A percentile compares a stretch with the other conserved stretches of the same genome.
These are phyloP conservation scores for Sporisorium scitamineum DNA, from an alignment of 1,284 basidiomycete species.

Conservation along the genomic window DNA sequence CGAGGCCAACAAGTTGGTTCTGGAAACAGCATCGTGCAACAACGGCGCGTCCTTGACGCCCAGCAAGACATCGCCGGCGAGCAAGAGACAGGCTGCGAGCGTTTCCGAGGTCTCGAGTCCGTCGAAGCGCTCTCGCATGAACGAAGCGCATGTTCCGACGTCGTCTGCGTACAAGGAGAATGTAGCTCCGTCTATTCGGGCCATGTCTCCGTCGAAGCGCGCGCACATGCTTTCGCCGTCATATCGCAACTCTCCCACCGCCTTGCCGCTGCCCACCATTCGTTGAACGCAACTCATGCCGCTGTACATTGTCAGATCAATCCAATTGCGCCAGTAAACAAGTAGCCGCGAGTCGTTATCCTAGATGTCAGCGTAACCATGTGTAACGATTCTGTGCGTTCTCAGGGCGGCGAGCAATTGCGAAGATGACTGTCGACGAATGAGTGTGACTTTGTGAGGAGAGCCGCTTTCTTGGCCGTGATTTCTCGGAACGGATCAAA, in stretches of 20 bases:
- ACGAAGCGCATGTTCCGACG: neutral
- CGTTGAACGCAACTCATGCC: conserved; percentile 7
- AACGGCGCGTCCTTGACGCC: neutral
- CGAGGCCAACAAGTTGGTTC: conserved; percentile 35
- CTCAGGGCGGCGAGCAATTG: neutral
- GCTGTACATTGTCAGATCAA: neutral
- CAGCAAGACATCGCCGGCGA: conserved; percentile 11
- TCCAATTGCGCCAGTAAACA: neutral
- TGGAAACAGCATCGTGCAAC: conserved; percentile 6
- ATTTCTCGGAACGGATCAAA: conserved; percentile 6
- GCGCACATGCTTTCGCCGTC: conserved; percentile 16
- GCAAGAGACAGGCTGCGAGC: conserved; percentile 23
- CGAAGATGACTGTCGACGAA: neutral
- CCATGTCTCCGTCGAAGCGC: conserved; percentile 34
- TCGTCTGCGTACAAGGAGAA: conserved; percentile 40
- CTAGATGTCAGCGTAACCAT: neutral
- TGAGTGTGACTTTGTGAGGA: neutral
- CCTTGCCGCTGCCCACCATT: conserved; percentile 32
- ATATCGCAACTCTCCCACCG: conserved; percentile 28
- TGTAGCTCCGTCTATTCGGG: conserved; percentile 7
- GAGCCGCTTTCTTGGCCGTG: neutral
- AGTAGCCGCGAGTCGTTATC: neutral
- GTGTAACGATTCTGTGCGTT: neutral
- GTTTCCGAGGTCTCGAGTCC: conserved; percentile 8
- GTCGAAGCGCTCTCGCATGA: conserved; percentile 21